Evolutionary conservation across 106 monocot species (phyloP).

Genomic region (Dendrobium nobile): DNA sequence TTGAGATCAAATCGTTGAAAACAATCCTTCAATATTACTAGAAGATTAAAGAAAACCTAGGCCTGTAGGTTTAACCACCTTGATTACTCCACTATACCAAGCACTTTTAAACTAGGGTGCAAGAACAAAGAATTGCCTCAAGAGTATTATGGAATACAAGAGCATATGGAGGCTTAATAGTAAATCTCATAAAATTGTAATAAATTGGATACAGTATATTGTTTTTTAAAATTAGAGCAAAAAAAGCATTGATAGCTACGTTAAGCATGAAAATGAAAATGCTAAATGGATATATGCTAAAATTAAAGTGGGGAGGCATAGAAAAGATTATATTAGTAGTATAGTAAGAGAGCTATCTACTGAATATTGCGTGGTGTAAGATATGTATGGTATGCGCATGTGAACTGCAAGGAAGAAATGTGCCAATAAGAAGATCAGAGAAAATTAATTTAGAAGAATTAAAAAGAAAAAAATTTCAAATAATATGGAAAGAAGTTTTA

Average conservation of each 20-base stretch:
- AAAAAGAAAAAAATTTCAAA: too few relatives aligned
- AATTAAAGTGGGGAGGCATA: background rate
- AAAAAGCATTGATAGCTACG: background rate
- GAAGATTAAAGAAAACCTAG: too few relatives aligned
- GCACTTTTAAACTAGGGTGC: background rate
- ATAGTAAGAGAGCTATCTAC: background rate
- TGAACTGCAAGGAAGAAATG: too few relatives aligned
- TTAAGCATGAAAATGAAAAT: background rate
- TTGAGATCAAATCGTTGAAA: background rate
- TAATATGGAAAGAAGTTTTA: too few relatives aligned
- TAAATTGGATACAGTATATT: background rate
- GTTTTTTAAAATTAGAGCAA: background rate
- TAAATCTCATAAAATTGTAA: background rate
- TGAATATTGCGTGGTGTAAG: too few relatives aligned
- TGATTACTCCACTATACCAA: too few relatives aligned
- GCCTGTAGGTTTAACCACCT: too few relatives aligned
- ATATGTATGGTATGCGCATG: too few relatives aligned
- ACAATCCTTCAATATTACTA: too few relatives aligned
- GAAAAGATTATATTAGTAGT: too few relatives aligned
- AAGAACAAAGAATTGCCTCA: background rate
- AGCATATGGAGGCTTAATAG: background rate
- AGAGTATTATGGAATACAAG: background rate
- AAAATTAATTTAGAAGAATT: too few relatives aligned
- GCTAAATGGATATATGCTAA: background rate
- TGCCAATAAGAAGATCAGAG: too few relatives aligned